Evolutionary conservation across 768 basidiomycete species (phyloP).

Genomic region (Hericium erinaceus): DNA sequence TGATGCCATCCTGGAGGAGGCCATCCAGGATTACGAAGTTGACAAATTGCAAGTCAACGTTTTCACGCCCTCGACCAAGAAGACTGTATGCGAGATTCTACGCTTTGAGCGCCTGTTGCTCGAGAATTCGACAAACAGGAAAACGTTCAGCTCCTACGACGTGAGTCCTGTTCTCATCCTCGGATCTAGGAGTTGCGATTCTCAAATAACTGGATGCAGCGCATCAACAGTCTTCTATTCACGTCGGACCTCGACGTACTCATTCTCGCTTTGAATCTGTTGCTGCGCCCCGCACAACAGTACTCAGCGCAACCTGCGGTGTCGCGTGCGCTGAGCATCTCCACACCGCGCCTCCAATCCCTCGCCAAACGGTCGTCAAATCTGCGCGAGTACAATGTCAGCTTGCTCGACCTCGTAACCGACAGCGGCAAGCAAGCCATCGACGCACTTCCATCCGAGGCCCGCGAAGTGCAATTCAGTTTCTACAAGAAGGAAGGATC

Average conservation of each 20-base stretch:
- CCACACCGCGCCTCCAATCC: constrained; percentile 69
- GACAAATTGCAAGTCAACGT: constrained; percentile 74
- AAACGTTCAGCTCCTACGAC: constrained; percentile 94
- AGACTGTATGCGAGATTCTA: constrained; percentile 70
- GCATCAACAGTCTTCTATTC: constrained; percentile 79
- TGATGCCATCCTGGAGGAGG: constrained; percentile 76
- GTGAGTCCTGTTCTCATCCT: constrained; percentile 41
- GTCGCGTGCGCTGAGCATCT: constrained; percentile 73
- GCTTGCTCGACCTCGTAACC: constrained; percentile 64
- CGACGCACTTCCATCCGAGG: constrained; percentile 59
- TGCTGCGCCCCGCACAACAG: constrained; percentile 90
- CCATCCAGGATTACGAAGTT: constrained; percentile 78
- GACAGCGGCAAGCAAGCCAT: constrained; percentile 42
- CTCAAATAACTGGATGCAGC: constrained; percentile 35
- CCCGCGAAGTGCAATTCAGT: constrained; percentile 70
- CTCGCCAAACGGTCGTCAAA: constrained; percentile 82
- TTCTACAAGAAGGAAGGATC: constrained; percentile 60
- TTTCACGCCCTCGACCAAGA: constrained; percentile 71
- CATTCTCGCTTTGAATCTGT: constrained; percentile 70
- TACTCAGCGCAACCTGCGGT: constrained; percentile 85
- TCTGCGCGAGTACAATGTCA: constrained; percentile 70
- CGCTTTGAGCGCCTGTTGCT: constrained; percentile 82
- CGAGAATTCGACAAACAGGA: constrained; percentile 96
- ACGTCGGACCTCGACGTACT: constrained; percentile 88
- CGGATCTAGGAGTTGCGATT: neutral